A percentile compares a stretch with the other conserved stretches of the same genome.
phyloP scores from a whole-genome alignment of 2,329 filamentous ascomycete genomes.

The Thielaviopsis musarum region DNA sequence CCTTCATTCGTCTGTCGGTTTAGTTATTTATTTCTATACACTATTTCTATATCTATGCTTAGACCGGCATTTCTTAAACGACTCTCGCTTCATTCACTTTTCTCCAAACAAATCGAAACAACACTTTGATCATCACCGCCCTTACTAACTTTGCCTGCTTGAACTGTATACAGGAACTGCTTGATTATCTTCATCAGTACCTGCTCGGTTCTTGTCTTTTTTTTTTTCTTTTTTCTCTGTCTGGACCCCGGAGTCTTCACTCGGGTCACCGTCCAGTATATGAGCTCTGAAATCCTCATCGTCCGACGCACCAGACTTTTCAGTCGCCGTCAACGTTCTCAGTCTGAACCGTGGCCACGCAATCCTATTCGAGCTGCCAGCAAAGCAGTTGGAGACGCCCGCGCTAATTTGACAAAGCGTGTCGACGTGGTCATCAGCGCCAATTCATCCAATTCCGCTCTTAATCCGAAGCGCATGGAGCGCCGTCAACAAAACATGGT shows the following conservation, averaged over 20 bases:
- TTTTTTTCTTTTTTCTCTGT: not conserved
- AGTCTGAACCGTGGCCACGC: not conserved
- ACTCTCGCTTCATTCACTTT: not conserved
- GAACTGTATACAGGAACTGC: not conserved
- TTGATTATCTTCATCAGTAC: not conserved
- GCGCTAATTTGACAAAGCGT: not conserved
- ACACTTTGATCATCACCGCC: no score
- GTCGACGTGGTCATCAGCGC: not conserved
- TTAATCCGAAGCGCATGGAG: not conserved
- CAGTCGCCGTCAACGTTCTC: not conserved
- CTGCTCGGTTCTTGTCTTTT: not conserved
- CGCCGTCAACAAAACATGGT: slow-evolving; percentile 16
- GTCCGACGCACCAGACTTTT: not conserved
- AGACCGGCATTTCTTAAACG: not conserved
- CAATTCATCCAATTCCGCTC: not conserved
- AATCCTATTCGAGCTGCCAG: not conserved
- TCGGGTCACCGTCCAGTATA: not conserved
- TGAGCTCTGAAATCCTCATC: not conserved
- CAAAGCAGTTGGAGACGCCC: not conserved
- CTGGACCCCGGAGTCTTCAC: not conserved
- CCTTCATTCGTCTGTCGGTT: not conserved
- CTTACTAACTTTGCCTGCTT: not conserved
- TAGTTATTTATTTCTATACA: not conserved
- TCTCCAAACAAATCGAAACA: not conserved
- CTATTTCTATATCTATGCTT: not conserved